phyloP scores from a whole-genome alignment of 495 filamentous ascomycete genomes.

The Trichoderma orchidacearum region DNA sequence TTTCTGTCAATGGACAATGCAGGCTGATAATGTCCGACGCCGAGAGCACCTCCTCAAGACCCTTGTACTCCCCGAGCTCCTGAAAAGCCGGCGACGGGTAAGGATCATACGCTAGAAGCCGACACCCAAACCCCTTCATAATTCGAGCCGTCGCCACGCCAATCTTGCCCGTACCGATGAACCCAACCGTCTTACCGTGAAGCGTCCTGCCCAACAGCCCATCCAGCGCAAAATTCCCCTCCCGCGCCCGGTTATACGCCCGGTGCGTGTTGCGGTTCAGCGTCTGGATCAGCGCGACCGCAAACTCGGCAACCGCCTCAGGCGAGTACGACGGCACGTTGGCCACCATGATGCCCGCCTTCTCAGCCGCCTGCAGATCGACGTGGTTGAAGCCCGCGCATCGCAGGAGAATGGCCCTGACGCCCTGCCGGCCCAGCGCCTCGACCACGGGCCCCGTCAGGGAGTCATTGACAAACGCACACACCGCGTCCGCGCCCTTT shows the following conservation, averaged over 20 bases:
- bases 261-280: conserved; percentile 60
- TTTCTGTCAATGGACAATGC: conserved; percentile 50
- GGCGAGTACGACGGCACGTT: conserved; percentile 58
- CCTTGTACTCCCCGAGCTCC: conserved; percentile 39
- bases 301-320: conserved; percentile 61
- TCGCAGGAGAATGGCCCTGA: conserved; percentile 47
- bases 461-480: conserved; percentile 60
- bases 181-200: conserved; percentile 44
- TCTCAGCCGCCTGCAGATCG: conserved; percentile 40
- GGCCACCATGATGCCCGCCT: conserved; percentile 47
- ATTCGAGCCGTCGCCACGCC: conserved; percentile 37
- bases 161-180: conserved; percentile 42
- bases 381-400: conserved; percentile 64
- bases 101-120: conserved; percentile 44
- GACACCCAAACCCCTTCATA: conserved; percentile 50
- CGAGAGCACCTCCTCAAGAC: conserved; percentile 38
- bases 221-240: conserved; percentile 57
- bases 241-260: conserved; percentile 57
- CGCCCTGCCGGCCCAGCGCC: conserved; percentile 30
- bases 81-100: conserved; percentile 31
- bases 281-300: conserved; percentile 52
- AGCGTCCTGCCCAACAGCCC: conserved; percentile 49
- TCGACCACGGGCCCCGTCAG: conserved; percentile 36
- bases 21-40: conserved; percentile 46
- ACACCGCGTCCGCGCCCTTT: conserved; percentile 40